Percentiles rank a stretch among this genome's conserved stretches.
phyloP scores from a whole-genome alignment of 306 rosid genomes.

The Inga leiocalycina region DNA sequence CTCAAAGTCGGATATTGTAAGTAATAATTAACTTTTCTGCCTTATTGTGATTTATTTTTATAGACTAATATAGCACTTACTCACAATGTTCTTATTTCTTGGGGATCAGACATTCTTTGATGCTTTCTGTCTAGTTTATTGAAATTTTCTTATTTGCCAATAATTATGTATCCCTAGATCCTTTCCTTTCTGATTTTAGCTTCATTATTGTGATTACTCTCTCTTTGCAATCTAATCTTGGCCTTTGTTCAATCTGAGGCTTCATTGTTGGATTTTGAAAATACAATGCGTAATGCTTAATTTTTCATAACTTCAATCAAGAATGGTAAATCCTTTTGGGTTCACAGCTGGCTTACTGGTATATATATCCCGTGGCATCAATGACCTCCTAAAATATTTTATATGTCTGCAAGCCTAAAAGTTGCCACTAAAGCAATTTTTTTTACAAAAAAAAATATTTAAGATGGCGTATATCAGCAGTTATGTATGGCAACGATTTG shows the following conservation, averaged over 20 bases:
- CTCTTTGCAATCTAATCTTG: not conserved
- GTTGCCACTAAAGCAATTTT: slow-evolving; percentile 8
- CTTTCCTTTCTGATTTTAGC: not conserved
- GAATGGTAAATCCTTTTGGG: not conserved
- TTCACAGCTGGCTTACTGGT: not conserved
- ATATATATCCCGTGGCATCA: not conserved
- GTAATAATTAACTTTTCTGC: slow-evolving; percentile 39
- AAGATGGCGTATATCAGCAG: slow-evolving; percentile 2
- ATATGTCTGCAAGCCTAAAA: not conserved
- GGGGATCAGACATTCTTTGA: not conserved
- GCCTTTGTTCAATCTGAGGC: not conserved
- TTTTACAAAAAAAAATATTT: too few relatives aligned
- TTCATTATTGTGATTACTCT: not conserved
- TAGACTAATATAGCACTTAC: slow-evolving; percentile 6
- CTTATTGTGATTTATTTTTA: slow-evolving; percentile 8
- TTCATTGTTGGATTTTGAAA: not conserved
- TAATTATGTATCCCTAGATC: not conserved
- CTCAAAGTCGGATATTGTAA: slow-evolving; percentile 78
- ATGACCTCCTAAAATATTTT: not conserved
- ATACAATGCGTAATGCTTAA: not conserved
- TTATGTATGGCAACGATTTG: not conserved
- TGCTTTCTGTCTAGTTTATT: not conserved
- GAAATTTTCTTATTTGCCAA: not conserved
- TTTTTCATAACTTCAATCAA: not conserved
- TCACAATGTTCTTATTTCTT: slow-evolving; percentile 10